Conservation (phyloP, 163 green algal genomes). For the Scenedesmus sp. region DNA sequence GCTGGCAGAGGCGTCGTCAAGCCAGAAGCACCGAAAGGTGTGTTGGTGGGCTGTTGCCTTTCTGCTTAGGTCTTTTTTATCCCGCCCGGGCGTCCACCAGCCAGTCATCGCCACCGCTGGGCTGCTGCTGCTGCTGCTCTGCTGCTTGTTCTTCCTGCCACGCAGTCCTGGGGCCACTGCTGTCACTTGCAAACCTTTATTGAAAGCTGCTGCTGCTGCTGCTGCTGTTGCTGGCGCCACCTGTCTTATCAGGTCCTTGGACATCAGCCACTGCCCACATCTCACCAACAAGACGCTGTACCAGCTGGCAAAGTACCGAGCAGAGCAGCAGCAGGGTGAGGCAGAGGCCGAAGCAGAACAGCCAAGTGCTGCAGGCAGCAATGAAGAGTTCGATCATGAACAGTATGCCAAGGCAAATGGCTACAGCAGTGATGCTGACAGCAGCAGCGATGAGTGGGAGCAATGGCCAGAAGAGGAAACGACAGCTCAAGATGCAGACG, state of each 20-base stretch:
- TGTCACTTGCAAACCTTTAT: too few species aligned
- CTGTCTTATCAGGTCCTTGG: conserved; percentile 30
- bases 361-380: neutral
- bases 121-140: neutral
- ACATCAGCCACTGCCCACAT: conserved; percentile 37
- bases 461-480: conserved; percentile 19
- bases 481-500: neutral
- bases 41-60: too few species aligned
- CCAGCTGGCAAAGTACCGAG: conserved; percentile 41
- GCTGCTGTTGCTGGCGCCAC: neutral
- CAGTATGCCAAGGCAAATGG: neutral
- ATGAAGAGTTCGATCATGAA: neutral
- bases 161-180: neutral
- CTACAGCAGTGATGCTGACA: neutral
- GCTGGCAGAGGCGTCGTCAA: conserved; percentile 17
- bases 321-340: neutral
- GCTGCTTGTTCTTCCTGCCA: neutral
- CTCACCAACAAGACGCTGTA: conserved; percentile 50
- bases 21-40: conserved; percentile 6
- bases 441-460: conserved; percentile 18
- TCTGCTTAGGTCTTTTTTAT: too few species aligned
- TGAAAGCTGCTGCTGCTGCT: neutral
- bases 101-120: too few species aligned
- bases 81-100: too few species aligned
- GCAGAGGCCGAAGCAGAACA: neutral